A percentile compares a stretch with the other conserved stretches of the same genome.
Conservation (phyloP, 768 basidiomycete genomes). For the Rhodotorula graminis region DNA sequence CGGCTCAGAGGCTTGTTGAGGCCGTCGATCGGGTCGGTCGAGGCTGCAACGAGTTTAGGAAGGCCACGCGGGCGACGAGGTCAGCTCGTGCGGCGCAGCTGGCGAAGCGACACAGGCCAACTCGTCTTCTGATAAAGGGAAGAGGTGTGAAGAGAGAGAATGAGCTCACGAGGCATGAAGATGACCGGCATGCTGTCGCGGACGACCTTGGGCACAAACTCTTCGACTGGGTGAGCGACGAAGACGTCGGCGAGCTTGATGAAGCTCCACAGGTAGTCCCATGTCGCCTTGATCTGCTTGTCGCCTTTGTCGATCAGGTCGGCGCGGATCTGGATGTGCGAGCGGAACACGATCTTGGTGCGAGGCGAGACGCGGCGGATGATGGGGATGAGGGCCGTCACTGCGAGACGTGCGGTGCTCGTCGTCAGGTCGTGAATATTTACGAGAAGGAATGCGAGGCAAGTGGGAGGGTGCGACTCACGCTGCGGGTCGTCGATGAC, state of each 20-base stretch:
- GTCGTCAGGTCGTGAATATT: too few species aligned
- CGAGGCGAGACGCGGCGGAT: constrained; percentile 79
- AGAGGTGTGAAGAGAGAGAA: constrained; percentile 25
- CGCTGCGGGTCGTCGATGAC: constrained; percentile 64
- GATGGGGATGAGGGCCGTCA: constrained; percentile 88
- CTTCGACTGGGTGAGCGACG: constrained; percentile 85
- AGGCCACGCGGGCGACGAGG: neutral
- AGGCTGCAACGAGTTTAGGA: constrained; percentile 7
- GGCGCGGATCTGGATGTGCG: constrained; percentile 78
- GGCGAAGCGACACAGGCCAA: too few species aligned
- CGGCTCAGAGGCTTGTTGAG: constrained; percentile 75
- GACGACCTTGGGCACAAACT: constrained; percentile 85
- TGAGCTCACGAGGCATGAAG: constrained; percentile 38
- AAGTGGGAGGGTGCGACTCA: constrained; percentile 20
- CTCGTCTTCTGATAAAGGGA: constrained; percentile 20
- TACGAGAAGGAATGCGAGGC: too few species aligned
- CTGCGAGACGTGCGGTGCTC: constrained; percentile 22
- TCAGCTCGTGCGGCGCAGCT: too few species aligned
- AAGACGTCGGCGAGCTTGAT: constrained; percentile 85
- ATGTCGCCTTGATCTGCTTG: constrained; percentile 83
- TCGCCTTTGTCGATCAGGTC: constrained; percentile 75
- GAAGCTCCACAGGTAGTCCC: constrained; percentile 92
- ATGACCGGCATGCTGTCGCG: constrained; percentile 51
- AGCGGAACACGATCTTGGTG: constrained; percentile 84
- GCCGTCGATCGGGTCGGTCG: constrained; percentile 64